These are phyloP conservation scores for Aspergillus fructus DNA, from an alignment of 2,329 filamentous ascomycete species.

Conservation along the genomic window DNA sequence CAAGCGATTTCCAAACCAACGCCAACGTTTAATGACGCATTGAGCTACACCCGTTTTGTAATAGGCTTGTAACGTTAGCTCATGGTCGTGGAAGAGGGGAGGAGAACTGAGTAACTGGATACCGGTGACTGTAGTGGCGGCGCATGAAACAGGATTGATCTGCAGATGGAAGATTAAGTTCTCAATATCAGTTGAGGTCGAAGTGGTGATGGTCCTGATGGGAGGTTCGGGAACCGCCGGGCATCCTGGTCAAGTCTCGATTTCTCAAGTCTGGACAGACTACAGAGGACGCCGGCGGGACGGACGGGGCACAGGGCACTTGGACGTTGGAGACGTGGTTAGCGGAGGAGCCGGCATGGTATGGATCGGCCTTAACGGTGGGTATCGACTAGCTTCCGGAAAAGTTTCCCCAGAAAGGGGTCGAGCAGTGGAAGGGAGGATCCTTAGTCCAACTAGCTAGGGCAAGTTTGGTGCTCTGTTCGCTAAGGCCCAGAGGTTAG, in stretches of 20 bases:
- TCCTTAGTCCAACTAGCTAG: neutral
- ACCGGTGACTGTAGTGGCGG: neutral
- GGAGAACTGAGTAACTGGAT: neutral
- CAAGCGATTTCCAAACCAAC: neutral
- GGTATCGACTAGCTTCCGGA: conserved; percentile 1
- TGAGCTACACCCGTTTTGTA: neutral
- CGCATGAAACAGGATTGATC: conserved; percentile 3
- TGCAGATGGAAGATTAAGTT: conserved; percentile 5
- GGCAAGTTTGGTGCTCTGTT: neutral
- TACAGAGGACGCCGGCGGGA: neutral
- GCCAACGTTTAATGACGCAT: neutral
- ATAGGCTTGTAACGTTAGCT: neutral
- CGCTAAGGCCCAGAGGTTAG: neutral
- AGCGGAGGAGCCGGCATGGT: neutral
- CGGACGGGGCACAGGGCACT: neutral
- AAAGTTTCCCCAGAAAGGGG: conserved; percentile 11
- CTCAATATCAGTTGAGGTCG: neutral
- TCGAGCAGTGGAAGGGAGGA: neutral
- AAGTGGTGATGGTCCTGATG: neutral
- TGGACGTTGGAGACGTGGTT: conserved; percentile 1
- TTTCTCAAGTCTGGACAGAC: neutral
- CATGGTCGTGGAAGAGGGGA: neutral
- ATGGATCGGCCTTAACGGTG: conserved; percentile 1
- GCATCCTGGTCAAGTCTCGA: neutral
- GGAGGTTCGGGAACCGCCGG: conserved; percentile 1